phyloP scores from a whole-genome alignment of 1,284 basidiomycete species.

The Moesziomyces globuligerus region DNA sequence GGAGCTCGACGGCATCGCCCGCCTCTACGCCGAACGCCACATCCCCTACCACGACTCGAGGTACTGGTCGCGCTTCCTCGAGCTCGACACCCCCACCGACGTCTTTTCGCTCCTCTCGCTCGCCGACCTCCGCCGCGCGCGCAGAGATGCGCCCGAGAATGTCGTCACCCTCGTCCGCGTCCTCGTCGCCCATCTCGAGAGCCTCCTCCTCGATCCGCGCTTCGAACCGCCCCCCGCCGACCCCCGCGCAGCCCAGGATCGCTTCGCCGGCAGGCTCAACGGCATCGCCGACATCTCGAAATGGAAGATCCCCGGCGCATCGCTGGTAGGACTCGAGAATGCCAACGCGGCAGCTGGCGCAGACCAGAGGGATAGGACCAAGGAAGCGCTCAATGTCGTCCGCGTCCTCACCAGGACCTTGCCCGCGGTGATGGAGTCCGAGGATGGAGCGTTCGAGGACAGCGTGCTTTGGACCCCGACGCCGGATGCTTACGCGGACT shows the following conservation, averaged over 20 bases:
- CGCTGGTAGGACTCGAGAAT: slow-evolving; percentile 16
- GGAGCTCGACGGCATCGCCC: slow-evolving; percentile 47
- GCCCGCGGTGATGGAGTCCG: slow-evolving; percentile 50
- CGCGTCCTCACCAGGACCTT: slow-evolving; percentile 59
- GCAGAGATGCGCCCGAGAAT: slow-evolving; percentile 56
- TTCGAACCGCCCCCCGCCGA: slow-evolving; percentile 49
- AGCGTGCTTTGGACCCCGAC: slow-evolving; percentile 46
- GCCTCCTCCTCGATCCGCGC: slow-evolving; percentile 53
- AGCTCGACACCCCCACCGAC: slow-evolving; percentile 55
- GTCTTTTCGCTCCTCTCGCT: slow-evolving; percentile 54
- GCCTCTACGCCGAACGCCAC: slow-evolving; percentile 56
- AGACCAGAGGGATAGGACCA: slow-evolving; percentile 43
- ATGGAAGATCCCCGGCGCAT: slow-evolving; percentile 30
- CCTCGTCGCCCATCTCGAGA: slow-evolving; percentile 60
- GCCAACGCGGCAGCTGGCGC: not conserved
- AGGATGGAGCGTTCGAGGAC: slow-evolving; percentile 32
- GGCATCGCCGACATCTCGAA: slow-evolving; percentile 26
- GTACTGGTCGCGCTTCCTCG: slow-evolving; percentile 56
- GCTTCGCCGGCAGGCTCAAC: slow-evolving; percentile 8
- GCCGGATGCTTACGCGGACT: slow-evolving; percentile 17
- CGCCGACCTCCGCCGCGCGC: slow-evolving; percentile 49
- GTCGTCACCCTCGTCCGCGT: slow-evolving; percentile 58
- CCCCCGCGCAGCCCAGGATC: slow-evolving; percentile 8
- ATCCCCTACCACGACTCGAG: slow-evolving; percentile 54
- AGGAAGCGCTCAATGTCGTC: slow-evolving; percentile 62